Conservation (phyloP, 208 protist species). For the Leishmania arabica region DNA sequence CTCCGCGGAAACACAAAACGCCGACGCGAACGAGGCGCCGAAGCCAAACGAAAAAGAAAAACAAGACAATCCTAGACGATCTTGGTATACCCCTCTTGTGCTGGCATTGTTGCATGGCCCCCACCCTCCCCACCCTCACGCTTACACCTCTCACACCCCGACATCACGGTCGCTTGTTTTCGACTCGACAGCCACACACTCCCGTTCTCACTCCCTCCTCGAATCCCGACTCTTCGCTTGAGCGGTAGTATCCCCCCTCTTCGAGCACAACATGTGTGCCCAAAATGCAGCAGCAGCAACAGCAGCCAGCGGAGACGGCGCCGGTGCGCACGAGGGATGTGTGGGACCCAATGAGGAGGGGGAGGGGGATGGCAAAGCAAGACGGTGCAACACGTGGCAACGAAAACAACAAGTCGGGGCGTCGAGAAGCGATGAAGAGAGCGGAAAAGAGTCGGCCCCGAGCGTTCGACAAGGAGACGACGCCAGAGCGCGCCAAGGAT, state of each 20-base stretch:
- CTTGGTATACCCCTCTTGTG: background rate
- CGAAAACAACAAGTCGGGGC: too few relatives aligned
- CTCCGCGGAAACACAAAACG: background rate
- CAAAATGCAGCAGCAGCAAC: background rate
- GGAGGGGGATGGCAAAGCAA: background rate
- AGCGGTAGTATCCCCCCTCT: background rate
- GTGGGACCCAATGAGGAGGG: background rate
- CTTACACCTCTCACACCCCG: background rate
- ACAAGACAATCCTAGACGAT: background rate
- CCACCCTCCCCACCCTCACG: background rate
- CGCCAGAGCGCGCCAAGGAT: background rate
- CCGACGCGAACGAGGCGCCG: background rate
- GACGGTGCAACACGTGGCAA: background rate
- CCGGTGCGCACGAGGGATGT: background rate
- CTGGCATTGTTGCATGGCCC: background rate
- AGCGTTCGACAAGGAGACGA: conserved; percentile 7
- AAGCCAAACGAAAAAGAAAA: background rate
- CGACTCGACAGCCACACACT: background rate
- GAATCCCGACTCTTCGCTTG: background rate
- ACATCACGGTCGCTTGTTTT: background rate
- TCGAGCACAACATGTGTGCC: background rate
- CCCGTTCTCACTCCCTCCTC: background rate
- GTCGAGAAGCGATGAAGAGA: background rate
- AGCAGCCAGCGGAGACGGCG: background rate
- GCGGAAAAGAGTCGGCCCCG: background rate